Evolutionary conservation across 345 rosid genomes (phyloP).

Genomic region (Gossypioides kirkii): DNA sequence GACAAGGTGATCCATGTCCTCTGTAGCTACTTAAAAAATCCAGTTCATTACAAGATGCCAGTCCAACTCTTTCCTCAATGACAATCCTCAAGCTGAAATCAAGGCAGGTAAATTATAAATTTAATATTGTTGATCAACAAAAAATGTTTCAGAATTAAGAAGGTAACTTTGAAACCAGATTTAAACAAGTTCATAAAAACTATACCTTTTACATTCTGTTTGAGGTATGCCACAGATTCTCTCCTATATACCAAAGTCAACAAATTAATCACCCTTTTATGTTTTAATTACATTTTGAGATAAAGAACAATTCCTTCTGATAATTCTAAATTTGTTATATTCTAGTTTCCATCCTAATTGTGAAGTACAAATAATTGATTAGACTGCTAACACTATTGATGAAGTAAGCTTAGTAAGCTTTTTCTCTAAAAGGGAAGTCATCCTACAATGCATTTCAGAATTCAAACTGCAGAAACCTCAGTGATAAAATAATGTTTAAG

Average conservation of each 20-base stretch:
- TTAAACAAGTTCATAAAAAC: background rate
- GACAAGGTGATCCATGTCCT: slow-evolving; percentile 12
- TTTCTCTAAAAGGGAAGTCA: background rate
- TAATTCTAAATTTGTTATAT: background rate
- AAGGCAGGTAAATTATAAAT: background rate
- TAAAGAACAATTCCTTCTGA: background rate
- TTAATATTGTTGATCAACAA: background rate
- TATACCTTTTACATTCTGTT: slow-evolving; percentile 5
- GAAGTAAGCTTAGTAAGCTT: background rate
- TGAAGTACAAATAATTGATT: background rate
- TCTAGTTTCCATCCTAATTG: background rate
- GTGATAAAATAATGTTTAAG: background rate
- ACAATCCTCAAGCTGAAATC: background rate
- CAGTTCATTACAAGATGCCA: background rate
- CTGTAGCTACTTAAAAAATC: slow-evolving; percentile 13
- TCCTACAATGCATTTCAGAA: background rate
- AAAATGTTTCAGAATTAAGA: background rate
- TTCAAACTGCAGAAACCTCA: background rate
- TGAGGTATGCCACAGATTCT: slow-evolving; percentile 7
- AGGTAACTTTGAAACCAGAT: background rate
- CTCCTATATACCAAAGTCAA: background rate
- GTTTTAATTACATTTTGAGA: background rate
- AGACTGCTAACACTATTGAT: background rate
- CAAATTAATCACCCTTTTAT: background rate
- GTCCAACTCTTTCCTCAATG: slow-evolving; percentile 19